Evolutionary conservation across 495 filamentous ascomycete genomes (phyloP), one percentile per base, ranked within the genome.

Genomic region (Oleoguttula mirabilis): DNA sequence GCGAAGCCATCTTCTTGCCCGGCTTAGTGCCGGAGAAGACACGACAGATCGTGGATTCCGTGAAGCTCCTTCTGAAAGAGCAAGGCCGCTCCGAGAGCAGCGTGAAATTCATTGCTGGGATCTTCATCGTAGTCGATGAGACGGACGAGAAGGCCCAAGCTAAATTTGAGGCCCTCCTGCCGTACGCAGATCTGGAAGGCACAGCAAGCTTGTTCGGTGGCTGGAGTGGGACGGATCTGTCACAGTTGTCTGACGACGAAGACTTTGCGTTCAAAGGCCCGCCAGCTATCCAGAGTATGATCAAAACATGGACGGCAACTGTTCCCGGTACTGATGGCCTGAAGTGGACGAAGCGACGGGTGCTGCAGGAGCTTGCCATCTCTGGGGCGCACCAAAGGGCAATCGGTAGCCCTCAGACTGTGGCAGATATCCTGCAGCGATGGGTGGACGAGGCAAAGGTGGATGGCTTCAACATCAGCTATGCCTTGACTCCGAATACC

Each of bases 331-430:
- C 27, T 8, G 41, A 36, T 30, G 77, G 75, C 62, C n/a, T n/a
- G n/a, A n/a, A n/a, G n/a, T 81, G 77, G 77, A 80, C 76, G 3
- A 77, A 76, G 57, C 51, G 63, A 10, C 75, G 71, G 0, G 62
- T 82, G 2, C 75, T 69, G 0, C 66, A 77, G 56, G 67, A 73
- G 45, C 62, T 77, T 36, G 66, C 66, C 19, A 62, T 80, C 22
- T 75, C 76, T 12, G 75, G 75, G 1, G 41, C 58, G 10, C 72
- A 73, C 0, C 66, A 72, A 0, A 59, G 71, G 3, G 54, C 65
- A 7, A 62, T 72, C 1, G 69, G 69, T 0, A 65, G 65, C 21
- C 51, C 68, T 0, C 57, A 49, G 27, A 62, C 61, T 19, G 67
- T 74, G 1, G 70, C 68, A 1, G 68, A 74, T 51, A 62, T 64